Conservation (phyloP, 2,329 filamentous ascomycete species). For the Tolypocladium inflatum region DNA sequence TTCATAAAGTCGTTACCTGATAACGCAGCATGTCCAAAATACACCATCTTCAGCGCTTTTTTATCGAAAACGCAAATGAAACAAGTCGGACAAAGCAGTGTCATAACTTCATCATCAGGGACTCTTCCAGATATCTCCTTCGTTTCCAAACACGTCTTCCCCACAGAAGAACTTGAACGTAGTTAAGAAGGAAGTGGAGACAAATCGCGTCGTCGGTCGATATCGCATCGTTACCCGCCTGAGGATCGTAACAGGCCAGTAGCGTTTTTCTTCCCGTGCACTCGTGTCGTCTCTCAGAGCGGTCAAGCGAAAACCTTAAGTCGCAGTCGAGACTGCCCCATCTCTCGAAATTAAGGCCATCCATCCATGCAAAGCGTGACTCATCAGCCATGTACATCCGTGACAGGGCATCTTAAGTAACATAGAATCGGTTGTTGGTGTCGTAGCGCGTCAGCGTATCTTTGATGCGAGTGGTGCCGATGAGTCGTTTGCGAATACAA, state of each 20-base stretch:
- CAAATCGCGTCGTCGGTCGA: constrained; percentile 13
- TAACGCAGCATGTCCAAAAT: constrained; percentile 24
- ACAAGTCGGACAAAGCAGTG: constrained; percentile 12
- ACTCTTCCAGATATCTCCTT: constrained; percentile 14
- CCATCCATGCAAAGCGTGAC: constrained; percentile 31
- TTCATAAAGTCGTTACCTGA: constrained; percentile 30
- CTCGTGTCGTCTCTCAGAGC: constrained; percentile 19
- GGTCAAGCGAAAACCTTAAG: constrained; percentile 11
- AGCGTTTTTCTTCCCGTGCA: constrained; percentile 20
- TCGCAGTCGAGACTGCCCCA: constrained; percentile 8
- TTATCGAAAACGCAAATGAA: constrained; percentile 12
- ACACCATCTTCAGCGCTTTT: constrained; percentile 20
- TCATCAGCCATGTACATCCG: constrained; percentile 34
- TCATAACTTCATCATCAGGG: constrained; percentile 27
- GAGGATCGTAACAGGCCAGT: constrained; percentile 25
- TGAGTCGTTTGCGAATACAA: constrained; percentile 19
- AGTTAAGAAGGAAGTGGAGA: constrained; percentile 7
- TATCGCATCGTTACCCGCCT: constrained; percentile 22
- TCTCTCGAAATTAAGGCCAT: constrained; percentile 22
- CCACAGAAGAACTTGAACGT: constrained; percentile 8
- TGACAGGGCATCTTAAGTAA: constrained; percentile 23
- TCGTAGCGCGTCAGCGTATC: constrained; percentile 28
- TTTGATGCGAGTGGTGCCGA: constrained; percentile 15
- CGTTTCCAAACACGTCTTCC: constrained; percentile 13
- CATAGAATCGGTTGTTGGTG: constrained; percentile 20